Evolutionary conservation across 148 eudicot species (phyloP), one percentile per base, ranked within the genome.

Genomic region (Amaranthus cruentus): DNA sequence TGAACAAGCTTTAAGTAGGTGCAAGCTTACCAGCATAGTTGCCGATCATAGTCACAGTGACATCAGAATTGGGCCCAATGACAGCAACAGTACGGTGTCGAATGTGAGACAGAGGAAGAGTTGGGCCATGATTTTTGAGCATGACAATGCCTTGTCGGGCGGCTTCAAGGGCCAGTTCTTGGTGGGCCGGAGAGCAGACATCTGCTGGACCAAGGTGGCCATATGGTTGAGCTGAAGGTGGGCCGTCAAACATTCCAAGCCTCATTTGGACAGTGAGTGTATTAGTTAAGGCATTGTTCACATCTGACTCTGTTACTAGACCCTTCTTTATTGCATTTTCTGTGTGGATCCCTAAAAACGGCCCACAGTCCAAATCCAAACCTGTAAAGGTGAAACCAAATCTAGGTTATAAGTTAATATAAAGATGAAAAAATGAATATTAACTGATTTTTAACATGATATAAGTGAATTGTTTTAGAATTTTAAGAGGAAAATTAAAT

Each of bases 331-430:
- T 73, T 5, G 98, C 98, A 51, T 75, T 75, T 66, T 84, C 77
- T 9, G 98, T 88, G 66, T 94, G 90, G 28, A 58, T 42, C 52
- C 82, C 88, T 9, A 93, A 78, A 72, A 91, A 93, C 6, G 88
- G 83, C 74, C 98, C 98, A 82, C 98, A 93, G 62, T 93, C 89
- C 87, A 93, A 83, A 80, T 93, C 95, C 85, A 93, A 80, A 50
- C 98, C 98, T 90, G 80, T 62, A 42, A 76, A 77, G 44, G 28
- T 67, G 21, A 4, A 18, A 13, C 18, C 4, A 44, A 60, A 54
- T 12, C 18, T 60, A 11, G 11, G 46, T 60, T 28, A 28, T 28
- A 28, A 28, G 1, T 28, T 11, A 12, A 12, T 2, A 63, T 4
- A 6, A 12, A 62, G 1, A 3, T 8, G 2, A 18, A 4, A 15